Base-by-base conservation (phyloP, 2,329 filamentous ascomycete species). In the Aulographum hederae region DNA sequence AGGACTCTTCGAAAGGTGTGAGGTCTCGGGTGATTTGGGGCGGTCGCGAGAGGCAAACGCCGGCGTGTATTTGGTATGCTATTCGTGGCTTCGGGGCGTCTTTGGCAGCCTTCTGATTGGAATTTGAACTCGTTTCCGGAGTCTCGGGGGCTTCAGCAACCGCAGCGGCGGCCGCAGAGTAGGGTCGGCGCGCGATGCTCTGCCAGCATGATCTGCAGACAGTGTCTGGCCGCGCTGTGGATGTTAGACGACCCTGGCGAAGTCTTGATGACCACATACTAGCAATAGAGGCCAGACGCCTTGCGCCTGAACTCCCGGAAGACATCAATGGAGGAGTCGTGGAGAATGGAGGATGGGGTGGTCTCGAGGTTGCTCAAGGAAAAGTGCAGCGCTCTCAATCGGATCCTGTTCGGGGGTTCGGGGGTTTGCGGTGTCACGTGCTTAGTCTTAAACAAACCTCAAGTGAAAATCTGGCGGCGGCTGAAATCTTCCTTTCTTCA, bases 1-100 rank as follows among this genome's bases (percentile, higher is more conserved):
- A 95, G 40, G 86, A 67, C 48, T 82, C 78, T 56, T 98, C 89
- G 56, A 98, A 95, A 10, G 80, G 66, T 20, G 78, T 79, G 33
- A 86, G 73, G 38, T 77, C 65, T 42, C 79, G 77, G 17, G 89
- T 95, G 46, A 98, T 65, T 36, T 91, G 63, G 5, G 89, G 89
- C 30, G 89, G 72, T 18, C 89, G 81, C 28, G 84, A 89, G 39
- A 98, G 72, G 43, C 95, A 71, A 37, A 94, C 65, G 40, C 81
- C 78, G 35, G 73, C 65, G 31, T 56, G 52, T 35, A 65, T 40
- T 19, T 50, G 50, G 43, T 62, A 63, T 18, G 55, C 51, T 19
- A 41, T 54, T n/a, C n/a, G 8, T 25, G 27, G 27, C 15, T 8
- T 10, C 10, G 15, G 8, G 27, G 27, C 12, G 8, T n/a, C 10